Base-by-base conservation (phyloP, 345 rosid genomes). In the Brassica juncea region DNA sequence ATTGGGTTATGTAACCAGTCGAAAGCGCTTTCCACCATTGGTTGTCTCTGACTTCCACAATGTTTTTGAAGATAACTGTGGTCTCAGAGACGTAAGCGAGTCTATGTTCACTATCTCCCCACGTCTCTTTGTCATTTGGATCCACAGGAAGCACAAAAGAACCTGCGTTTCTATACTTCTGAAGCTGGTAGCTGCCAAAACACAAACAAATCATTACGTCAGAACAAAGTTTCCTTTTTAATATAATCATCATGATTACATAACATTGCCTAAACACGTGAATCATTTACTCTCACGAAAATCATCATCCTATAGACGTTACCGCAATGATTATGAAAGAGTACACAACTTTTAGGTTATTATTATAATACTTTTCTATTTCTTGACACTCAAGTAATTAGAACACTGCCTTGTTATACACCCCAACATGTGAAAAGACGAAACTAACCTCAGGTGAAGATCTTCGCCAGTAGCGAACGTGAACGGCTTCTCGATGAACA, bases 31-130 rank as follows among this genome's bases (percentile, higher is more conserved):
- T 92, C 99, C 99, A 95, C 99, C 99, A 95, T 65, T 95, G 99
- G 44, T 95, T 94, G 58, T 95, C 98, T 44, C 99, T 82, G 19
- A 95, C 97, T 78, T 93, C 96, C 14, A 95, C 97, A 55, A 88
- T 74, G 86, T 93, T 97, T 71, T 91, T 95, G 91, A 95, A 95
- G 34, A 95, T 95, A 6, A 93, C 99, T 0, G 99, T 95, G 30
- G 99, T 95, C 79, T 95, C 99, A 0, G 99, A 90, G 2, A 93
- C 94, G 61, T 93, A 95, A 10, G 99, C 99, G 37, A 95, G 91
- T 55, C 99, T 87, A 58, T 95, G 99, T 70, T 95, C 99, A 72
- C 99, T 93, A 71, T 95, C 99, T 37, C 98, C 99, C 98, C 99
- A 93, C 4, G 99, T 93, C 79, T 93, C 97, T 74, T 84, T 91